phyloP scores from a whole-genome alignment of 352 stramenopile genomes.

The Phytophthora kernoviae region DNA sequence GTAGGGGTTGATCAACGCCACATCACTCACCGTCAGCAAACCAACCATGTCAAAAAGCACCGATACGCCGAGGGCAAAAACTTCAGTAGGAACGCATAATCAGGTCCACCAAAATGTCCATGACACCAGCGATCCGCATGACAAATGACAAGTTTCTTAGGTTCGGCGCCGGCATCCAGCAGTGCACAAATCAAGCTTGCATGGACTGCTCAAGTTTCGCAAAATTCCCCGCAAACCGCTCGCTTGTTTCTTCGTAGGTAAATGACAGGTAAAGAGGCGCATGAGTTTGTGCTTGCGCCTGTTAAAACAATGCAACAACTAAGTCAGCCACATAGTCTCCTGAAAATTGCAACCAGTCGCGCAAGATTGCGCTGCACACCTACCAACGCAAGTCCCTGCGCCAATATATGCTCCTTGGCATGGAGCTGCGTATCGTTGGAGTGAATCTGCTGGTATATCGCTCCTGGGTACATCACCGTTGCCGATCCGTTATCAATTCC shows the following conservation, averaged over 20 bases:
- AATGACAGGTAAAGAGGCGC: slow-evolving; percentile 76
- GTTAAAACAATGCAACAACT: slow-evolving; percentile 1
- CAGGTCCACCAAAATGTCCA: slow-evolving; percentile 7
- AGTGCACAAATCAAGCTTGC: slow-evolving; percentile 42
- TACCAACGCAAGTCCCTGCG: slow-evolving; percentile 11
- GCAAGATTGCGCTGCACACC: not conserved
- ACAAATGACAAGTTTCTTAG: slow-evolving; percentile 64
- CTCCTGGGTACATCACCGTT: slow-evolving; percentile 37
- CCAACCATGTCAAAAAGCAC: slow-evolving; percentile 76
- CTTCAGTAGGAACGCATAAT: slow-evolving; percentile 41
- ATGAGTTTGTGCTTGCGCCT: slow-evolving; percentile 61
- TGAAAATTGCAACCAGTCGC: too few species aligned
- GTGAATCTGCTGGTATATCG: slow-evolving; percentile 77
- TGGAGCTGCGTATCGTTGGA: slow-evolving; percentile 5
- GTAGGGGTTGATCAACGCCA: slow-evolving; percentile 43
- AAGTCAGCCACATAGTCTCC: slow-evolving; percentile 1
- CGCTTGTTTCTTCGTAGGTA: slow-evolving; percentile 22
- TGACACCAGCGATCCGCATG: slow-evolving; percentile 74
- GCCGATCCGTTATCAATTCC: slow-evolving; percentile 35
- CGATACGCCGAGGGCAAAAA: slow-evolving; percentile 44
- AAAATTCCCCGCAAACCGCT: not conserved
- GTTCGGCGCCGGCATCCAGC: slow-evolving; percentile 38
- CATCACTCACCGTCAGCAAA: slow-evolving; percentile 63
- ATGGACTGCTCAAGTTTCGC: slow-evolving; percentile 19
- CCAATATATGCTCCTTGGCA: slow-evolving; percentile 35